Evolutionary conservation across 208 protist species (phyloP).

Genomic region (Spironucleus salmonicida): DNA sequence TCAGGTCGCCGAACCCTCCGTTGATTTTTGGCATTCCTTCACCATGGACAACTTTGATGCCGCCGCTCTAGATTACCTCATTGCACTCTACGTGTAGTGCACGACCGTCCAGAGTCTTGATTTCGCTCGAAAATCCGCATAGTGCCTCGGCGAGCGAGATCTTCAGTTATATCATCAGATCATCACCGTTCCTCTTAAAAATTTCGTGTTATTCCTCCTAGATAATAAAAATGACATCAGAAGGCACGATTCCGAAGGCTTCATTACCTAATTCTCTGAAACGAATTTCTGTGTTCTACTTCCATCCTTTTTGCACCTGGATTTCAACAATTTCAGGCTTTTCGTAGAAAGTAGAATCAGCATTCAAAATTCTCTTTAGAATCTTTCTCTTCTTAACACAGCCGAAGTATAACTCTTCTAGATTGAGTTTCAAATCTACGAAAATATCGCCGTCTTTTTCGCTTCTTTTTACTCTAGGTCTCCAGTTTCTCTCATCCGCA

Average conservation of each 20-base stretch:
- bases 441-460: conserved; percentile 15
- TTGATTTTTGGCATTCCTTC: conserved; percentile 17
- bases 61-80: not conserved
- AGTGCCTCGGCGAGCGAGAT: conserved; percentile 27
- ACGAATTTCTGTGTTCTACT: conserved; percentile 32
- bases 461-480: not conserved
- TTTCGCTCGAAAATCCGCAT: conserved; percentile 31
- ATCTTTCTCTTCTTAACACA: conserved; percentile 36
- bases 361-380: conserved; percentile 1
- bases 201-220: conserved; percentile 32
- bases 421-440: conserved; percentile 20
- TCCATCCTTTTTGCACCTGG: conserved; percentile 35
- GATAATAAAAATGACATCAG: conserved; percentile 39
- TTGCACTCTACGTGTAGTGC: conserved; percentile 4
- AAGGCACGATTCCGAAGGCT: conserved; percentile 12
- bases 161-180: conserved; percentile 25
- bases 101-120: conserved; percentile 18
- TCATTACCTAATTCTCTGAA: conserved; percentile 39
- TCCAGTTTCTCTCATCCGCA: conserved; percentile 17
- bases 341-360: not conserved
- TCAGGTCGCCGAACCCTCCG: not conserved
- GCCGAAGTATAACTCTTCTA: conserved; percentile 39
- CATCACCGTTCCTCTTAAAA: conserved; percentile 31
- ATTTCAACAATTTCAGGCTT: conserved; percentile 33
- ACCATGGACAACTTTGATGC: not conserved